Conservation (phyloP, 2,329 filamentous ascomycete species). For the Clonostachys sp. region DNA sequence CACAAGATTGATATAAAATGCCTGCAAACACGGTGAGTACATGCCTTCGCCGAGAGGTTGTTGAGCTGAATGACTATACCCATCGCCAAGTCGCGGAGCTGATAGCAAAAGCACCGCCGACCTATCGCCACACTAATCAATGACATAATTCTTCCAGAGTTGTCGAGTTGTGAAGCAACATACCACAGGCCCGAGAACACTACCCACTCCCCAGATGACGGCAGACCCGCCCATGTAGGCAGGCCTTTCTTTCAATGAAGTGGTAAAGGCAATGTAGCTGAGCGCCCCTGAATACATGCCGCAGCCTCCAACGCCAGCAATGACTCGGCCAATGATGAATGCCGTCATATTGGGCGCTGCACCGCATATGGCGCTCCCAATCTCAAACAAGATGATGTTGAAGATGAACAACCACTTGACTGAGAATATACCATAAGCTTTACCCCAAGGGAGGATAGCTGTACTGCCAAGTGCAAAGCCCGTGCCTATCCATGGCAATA, state of each 20-base stretch:
- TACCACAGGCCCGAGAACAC: constrained; percentile 33
- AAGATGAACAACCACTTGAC: constrained; percentile 28
- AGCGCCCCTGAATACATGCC: constrained; percentile 28
- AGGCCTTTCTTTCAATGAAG: constrained; percentile 12
- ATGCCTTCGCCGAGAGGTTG: constrained; percentile 5
- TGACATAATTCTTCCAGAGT: background rate
- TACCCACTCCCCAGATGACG: constrained; percentile 29
- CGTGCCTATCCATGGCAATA: constrained; percentile 31
- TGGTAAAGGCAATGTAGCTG: constrained; percentile 14
- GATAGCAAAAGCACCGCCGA: constrained; percentile 33
- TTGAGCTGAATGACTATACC: constrained; percentile 30
- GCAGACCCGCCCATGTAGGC: constrained; percentile 12
- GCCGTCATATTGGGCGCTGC: constrained; percentile 30
- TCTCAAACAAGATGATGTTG: constrained; percentile 13
- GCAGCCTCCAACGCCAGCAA: constrained; percentile 31
- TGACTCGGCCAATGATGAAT: constrained; percentile 38
- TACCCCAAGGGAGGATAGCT: constrained; percentile 24
- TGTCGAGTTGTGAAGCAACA: background rate
- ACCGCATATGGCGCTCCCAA: constrained; percentile 25
- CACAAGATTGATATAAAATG: constrained; percentile 48
- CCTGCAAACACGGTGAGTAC: constrained; percentile 3
- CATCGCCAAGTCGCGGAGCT: background rate
- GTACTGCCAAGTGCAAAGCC: constrained; percentile 31
- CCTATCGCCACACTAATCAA: background rate
- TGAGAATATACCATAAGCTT: constrained; percentile 34